A percentile compares a stretch with the other conserved stretches of the same genome.
Conservation (phyloP, 2,329 filamentous ascomycete genomes). For the Chrysoporthe cubensis region DNA sequence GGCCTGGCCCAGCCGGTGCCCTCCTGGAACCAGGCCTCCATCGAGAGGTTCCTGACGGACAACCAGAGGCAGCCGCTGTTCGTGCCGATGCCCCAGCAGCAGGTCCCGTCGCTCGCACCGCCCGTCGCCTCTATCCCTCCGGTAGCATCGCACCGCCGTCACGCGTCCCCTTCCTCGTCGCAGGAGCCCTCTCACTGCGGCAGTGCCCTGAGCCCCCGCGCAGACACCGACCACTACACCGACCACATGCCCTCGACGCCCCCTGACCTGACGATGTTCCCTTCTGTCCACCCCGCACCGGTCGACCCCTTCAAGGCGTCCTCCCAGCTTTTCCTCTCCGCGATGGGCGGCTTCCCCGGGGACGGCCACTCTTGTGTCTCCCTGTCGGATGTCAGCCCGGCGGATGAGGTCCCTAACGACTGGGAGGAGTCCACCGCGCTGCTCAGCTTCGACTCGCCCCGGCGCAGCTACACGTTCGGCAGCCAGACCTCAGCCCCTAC, state of each 20-base stretch:
- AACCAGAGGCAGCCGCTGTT: constrained; percentile 35
- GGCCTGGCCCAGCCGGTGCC: constrained; percentile 28
- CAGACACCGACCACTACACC: constrained; percentile 45
- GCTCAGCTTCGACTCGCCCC: constrained; percentile 33
- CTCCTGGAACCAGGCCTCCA: constrained; percentile 32
- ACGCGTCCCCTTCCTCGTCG: constrained; percentile 44
- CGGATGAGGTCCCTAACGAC: constrained; percentile 36
- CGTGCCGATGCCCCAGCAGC: constrained; percentile 29
- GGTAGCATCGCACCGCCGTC: constrained; percentile 34
- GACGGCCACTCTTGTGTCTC: constrained; percentile 39
- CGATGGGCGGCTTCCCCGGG: constrained; percentile 33
- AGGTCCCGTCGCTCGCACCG: constrained; percentile 15
- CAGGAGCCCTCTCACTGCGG: constrained; percentile 43
- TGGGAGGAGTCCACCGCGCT: constrained; percentile 36
- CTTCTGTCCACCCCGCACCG: constrained; percentile 35
- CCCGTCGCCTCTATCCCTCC: constrained; percentile 29
- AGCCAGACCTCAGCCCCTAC: constrained; percentile 36
- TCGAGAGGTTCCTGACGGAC: constrained; percentile 38
- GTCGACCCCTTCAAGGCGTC: constrained; percentile 35
- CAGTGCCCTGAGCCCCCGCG: constrained; percentile 43
- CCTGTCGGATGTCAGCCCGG: constrained; percentile 39
- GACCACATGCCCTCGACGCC: constrained; percentile 44
- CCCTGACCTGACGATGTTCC: constrained; percentile 38
- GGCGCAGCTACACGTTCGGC: constrained; percentile 39
- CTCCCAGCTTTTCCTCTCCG: constrained; percentile 36